phyloP scores from a whole-genome alignment of 2,329 filamentous ascomycete species.

The Paramyrothecium sp. region DNA sequence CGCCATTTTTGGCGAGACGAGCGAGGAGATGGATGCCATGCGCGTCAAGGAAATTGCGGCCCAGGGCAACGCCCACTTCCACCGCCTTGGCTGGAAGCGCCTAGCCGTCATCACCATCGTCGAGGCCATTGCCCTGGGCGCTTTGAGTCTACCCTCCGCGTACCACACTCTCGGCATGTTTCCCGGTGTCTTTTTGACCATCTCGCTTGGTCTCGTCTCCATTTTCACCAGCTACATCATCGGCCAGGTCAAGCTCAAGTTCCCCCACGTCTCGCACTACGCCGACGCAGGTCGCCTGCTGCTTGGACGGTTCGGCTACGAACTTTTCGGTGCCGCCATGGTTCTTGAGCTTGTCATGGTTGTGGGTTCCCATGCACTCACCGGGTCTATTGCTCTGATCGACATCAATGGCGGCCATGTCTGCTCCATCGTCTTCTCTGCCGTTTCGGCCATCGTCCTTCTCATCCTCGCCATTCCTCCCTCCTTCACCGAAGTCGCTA shows the following conservation, averaged over 20 bases:
- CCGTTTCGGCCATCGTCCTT: conserved; percentile 34
- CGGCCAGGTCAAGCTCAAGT: conserved; percentile 36
- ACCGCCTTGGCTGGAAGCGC: conserved; percentile 49
- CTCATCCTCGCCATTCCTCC: conserved; percentile 37
- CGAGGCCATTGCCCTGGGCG: conserved; percentile 49
- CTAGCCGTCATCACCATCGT: conserved; percentile 48
- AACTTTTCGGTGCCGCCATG: conserved; percentile 56
- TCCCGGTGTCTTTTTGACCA: conserved; percentile 30
- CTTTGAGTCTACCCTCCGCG: conserved; percentile 42
- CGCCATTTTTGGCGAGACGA: conserved; percentile 15
- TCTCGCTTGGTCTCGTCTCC: conserved; percentile 32
- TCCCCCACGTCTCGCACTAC: conserved; percentile 57
- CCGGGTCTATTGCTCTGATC: conserved; percentile 63
- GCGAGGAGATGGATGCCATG: conserved; percentile 27
- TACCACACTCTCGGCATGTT: conserved; percentile 37
- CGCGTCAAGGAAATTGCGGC: conserved; percentile 39
- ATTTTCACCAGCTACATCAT: conserved; percentile 37
- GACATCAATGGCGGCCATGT: conserved; percentile 51
- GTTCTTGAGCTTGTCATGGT: conserved; percentile 63
- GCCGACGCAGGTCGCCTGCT: conserved; percentile 63
- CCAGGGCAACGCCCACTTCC: conserved; percentile 41
- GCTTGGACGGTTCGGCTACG: conserved; percentile 52
- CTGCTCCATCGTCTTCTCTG: conserved; percentile 35
- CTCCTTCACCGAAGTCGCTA: conserved; percentile 36
- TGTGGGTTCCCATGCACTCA: conserved; percentile 64